Percentiles rank a stretch among this genome's conserved stretches.
phyloP scores from a whole-genome alignment of 106 monocot species.

The Agapanthus africanus region DNA sequence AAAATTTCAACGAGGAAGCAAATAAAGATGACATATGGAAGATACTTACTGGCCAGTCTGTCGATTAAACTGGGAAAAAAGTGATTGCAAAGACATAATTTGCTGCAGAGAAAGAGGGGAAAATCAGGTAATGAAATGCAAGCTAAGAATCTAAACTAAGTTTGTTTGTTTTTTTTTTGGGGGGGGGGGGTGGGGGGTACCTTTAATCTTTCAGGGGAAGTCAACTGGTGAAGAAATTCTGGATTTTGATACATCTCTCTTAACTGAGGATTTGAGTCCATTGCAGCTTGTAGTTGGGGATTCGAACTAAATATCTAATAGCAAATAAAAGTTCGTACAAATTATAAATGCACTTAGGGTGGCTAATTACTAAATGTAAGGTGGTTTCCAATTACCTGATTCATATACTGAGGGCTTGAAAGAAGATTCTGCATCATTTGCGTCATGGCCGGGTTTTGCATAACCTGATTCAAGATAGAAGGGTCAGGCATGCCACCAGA shows the following conservation, averaged over 20 bases:
- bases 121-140: not conserved
- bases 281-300: constrained; percentile 45
- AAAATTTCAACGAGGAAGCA: not conserved
- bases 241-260: constrained; percentile 77
- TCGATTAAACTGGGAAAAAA: constrained; percentile 37
- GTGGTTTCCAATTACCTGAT: constrained; percentile 66
- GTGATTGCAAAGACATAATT: constrained; percentile 50
- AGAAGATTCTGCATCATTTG: constrained; percentile 83
- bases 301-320: constrained; percentile 37
- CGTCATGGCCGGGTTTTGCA: constrained; percentile 79
- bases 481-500: constrained; percentile 44
- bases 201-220: constrained; percentile 72
- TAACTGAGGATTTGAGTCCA: constrained; percentile 47
- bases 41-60: constrained; percentile 33
- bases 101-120: constrained; percentile 42
- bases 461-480: constrained; percentile 41
- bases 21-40: not conserved
- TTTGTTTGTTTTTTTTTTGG: no score
- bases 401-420: constrained; percentile 80
- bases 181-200: constrained; percentile 12
- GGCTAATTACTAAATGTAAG: no score
- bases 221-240: constrained; percentile 55
- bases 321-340: not conserved
- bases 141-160: not conserved
- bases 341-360: no score